These are phyloP conservation scores for Leersia perrieri DNA, from an alignment of 176 grass and related monocot genomes.

Conservation along the genomic window DNA sequence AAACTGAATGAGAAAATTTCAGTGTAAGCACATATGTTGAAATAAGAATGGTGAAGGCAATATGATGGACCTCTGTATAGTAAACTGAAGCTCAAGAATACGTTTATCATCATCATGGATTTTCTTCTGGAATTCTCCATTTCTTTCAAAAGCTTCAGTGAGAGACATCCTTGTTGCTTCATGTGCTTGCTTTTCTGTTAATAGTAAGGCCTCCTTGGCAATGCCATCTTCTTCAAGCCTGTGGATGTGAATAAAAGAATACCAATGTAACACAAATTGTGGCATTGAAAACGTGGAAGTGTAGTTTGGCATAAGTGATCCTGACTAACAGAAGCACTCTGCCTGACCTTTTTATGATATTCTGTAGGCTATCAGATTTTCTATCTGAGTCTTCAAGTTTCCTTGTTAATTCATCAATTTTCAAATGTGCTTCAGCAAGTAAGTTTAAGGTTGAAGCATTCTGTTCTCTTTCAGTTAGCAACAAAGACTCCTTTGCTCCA, in stretches of 20 bases:
- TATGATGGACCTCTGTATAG: conserved; percentile 47
- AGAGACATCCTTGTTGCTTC: conserved; percentile 37
- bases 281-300: conserved; percentile 11
- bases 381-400: conserved; percentile 46
- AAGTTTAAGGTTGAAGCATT: conserved; percentile 49
- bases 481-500: conserved; percentile 46
- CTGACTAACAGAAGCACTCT: background rate
- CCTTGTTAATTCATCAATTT: conserved; percentile 50
- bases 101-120: conserved; percentile 49
- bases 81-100: conserved; percentile 62
- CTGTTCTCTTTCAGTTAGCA: conserved; percentile 58
- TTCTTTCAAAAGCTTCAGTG: conserved; percentile 48
- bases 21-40: background rate
- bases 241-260: conserved; percentile 19
- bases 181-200: conserved; percentile 50
- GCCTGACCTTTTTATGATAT: conserved; percentile 46
- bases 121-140: conserved; percentile 48
- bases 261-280: background rate
- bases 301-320: background rate
- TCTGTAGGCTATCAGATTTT: conserved; percentile 53
- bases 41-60: conserved; percentile 26
- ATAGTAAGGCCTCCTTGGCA: conserved; percentile 40
- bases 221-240: conserved; percentile 63
- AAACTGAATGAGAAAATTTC: background rate
- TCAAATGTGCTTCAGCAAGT: conserved; percentile 46